A percentile compares a stretch with the other conserved stretches of the same genome.
phyloP scores from a whole-genome alignment of 2,329 filamentous ascomycete genomes.

The Ceratocystis lukuohia region DNA sequence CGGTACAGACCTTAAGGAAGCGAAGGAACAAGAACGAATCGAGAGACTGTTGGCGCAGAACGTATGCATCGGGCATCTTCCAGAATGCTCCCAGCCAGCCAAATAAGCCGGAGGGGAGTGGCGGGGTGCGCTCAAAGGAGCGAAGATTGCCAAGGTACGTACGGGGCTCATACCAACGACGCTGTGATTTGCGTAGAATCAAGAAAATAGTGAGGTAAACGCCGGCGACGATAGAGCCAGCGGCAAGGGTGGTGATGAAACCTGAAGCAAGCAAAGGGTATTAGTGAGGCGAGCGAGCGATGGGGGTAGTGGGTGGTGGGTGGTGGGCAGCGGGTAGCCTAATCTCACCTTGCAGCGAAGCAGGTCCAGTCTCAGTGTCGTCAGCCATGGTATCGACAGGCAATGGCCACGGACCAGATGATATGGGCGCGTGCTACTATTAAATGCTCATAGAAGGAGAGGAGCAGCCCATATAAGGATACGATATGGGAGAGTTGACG shows the following conservation, averaged over 20 bases:
- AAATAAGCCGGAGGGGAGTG: constrained; percentile 41
- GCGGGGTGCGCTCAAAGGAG: constrained; percentile 41
- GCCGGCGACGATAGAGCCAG: constrained; percentile 31
- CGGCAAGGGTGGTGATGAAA: constrained; percentile 37
- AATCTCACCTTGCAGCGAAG: constrained; percentile 18
- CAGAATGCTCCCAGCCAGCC: constrained; percentile 53
- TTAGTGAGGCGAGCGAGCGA: background rate
- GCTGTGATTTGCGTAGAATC: constrained; percentile 32
- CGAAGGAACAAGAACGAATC: constrained; percentile 77
- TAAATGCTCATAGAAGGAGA: background rate
- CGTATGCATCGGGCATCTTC: constrained; percentile 56
- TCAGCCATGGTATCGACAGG: constrained; percentile 11
- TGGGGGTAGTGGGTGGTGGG: background rate
- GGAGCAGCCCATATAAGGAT: background rate
- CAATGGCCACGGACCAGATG: constrained; percentile 2
- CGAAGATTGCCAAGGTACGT: constrained; percentile 37
- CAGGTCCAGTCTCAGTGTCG: constrained; percentile 9
- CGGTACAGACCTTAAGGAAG: constrained; percentile 56
- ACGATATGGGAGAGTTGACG: background rate
- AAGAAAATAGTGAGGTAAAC: constrained; percentile 35
- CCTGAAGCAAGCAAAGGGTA: constrained; percentile 12
- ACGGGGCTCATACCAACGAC: constrained; percentile 37
- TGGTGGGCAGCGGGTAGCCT: background rate
- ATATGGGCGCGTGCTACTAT: background rate
- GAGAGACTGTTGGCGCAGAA: constrained; percentile 72